These are phyloP conservation scores for Dimargaris cristalligena DNA, from an alignment of 192 early-diverging fungal genomes.

Conservation along the genomic window DNA sequence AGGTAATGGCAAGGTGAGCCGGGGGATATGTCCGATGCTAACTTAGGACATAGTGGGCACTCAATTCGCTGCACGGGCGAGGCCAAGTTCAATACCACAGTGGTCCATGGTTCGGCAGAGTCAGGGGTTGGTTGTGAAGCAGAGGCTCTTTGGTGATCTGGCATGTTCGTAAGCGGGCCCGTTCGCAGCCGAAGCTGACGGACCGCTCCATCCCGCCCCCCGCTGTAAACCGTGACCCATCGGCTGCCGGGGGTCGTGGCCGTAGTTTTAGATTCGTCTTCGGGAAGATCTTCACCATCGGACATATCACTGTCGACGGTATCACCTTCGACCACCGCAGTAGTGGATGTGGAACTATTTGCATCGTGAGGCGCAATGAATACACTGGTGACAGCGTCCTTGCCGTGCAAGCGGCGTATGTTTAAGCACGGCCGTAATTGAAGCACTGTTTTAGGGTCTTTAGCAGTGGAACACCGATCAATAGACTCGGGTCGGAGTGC, in stretches of 20 bases:
- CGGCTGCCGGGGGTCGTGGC: background rate
- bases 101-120: conserved; percentile 13
- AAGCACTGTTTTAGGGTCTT: no score
- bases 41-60: no score
- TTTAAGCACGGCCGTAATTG: no score
- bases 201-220: conserved; percentile 20
- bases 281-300: no score
- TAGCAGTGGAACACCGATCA: no score
- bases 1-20: no score
- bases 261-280: no score
- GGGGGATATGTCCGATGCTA: no score
- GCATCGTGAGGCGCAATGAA: background rate
- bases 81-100: conserved; percentile 10
- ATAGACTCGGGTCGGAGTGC: no score
- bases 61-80: background rate
- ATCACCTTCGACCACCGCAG: no score
- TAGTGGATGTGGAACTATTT: background rate
- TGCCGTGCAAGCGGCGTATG: conserved; percentile 2
- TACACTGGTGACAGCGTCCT: background rate
- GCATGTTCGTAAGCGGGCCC: background rate
- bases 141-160: conserved; percentile 10
- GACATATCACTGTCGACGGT: no score
- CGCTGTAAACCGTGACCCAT: conserved; percentile 11
- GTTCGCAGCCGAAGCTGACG: background rate
- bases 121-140: no score